Evolutionary conservation across 805 yeast genomes (phyloP).

Genomic region (Candida pseudoglaebosa): DNA sequence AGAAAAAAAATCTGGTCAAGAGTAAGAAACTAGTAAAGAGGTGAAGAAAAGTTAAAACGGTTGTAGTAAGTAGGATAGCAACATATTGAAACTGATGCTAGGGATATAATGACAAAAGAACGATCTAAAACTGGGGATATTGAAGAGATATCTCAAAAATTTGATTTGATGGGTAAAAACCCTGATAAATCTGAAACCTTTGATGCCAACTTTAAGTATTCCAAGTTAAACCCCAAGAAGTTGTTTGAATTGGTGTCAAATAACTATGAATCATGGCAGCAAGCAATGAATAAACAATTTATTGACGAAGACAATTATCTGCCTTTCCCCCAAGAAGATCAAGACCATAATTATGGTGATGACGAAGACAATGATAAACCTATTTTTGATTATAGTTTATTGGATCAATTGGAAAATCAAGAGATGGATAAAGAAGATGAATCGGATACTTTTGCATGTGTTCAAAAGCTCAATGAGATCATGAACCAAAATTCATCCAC

Average conservation of each 20-base stretch:
- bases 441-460: neutral
- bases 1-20: neutral
- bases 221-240: conserved; percentile 19
- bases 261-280: conserved; percentile 38
- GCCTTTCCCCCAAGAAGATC: conserved; percentile 25
- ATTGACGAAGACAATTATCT: conserved; percentile 22
- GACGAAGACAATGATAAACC: conserved; percentile 11
- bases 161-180: neutral
- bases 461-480: neutral
- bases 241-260: conserved; percentile 30
- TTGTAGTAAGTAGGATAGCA: neutral
- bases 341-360: neutral
- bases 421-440: neutral
- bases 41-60: neutral
- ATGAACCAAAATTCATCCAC: neutral
- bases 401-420: conserved; percentile 24
- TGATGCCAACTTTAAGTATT: conserved; percentile 1
- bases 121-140: neutral
- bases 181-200: neutral
- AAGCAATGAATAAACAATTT: conserved; percentile 23
- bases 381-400: conserved; percentile 23
- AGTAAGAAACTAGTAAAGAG: no score
- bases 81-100: neutral
- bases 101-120: neutral
- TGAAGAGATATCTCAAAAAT: neutral